Conservation (phyloP, 768 basidiomycete genomes). For the Psilocybe subaeruginosa region DNA sequence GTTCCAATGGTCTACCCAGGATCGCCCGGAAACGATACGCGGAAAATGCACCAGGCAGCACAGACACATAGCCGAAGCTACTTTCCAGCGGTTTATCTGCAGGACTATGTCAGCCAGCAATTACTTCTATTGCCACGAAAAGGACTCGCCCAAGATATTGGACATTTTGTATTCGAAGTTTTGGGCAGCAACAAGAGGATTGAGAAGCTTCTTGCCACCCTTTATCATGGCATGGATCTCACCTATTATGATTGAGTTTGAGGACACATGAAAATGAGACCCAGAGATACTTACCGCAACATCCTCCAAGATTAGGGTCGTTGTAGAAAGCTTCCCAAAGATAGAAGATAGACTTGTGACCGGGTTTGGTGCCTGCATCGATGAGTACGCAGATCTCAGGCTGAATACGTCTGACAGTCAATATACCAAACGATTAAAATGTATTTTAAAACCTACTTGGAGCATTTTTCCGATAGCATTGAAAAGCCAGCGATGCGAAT, state of each 20-base stretch:
- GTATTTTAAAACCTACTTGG: conserved; percentile 47
- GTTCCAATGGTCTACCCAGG: conserved; percentile 82
- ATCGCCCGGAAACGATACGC: conserved; percentile 96
- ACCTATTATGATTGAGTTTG: conserved; percentile 24
- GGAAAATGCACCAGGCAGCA: conserved; percentile 95
- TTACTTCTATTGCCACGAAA: neutral
- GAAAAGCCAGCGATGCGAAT: conserved; percentile 95
- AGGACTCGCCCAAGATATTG: conserved; percentile 77
- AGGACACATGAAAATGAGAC: conserved; percentile 4
- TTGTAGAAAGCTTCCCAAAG: conserved; percentile 94
- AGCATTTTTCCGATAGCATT: conserved; percentile 88
- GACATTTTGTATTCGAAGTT: conserved; percentile 99
- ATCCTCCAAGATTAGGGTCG: conserved; percentile 77
- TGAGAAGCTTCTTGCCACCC: conserved; percentile 88
- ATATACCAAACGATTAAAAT: neutral
- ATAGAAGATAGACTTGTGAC: conserved; percentile 94
- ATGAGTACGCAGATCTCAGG: conserved; percentile 92
- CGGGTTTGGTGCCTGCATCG: conserved; percentile 96
- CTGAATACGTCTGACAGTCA: conserved; percentile 34
- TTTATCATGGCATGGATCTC: conserved; percentile 98
- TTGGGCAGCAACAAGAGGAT: conserved; percentile 92
- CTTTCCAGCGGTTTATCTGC: conserved; percentile 93
- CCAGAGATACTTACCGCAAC: conserved; percentile 59
- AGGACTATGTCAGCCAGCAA: neutral
- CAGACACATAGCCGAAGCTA: conserved; percentile 94